Conservation (phyloP, 2,329 filamentous ascomycete species). For the Penicillium sp. region DNA sequence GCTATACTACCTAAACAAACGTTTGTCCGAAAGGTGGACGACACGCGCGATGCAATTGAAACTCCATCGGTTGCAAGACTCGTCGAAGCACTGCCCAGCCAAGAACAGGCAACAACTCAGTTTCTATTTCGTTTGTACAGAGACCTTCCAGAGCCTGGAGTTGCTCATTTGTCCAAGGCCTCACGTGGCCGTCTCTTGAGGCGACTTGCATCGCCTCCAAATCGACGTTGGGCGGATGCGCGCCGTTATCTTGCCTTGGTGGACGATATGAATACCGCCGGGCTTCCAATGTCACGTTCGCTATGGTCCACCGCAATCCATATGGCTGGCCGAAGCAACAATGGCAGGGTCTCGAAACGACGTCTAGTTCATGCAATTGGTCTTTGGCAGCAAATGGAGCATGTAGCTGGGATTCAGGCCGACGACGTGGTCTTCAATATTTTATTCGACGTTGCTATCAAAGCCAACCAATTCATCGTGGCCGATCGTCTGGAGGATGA, state of each 20-base stretch:
- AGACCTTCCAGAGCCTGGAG: slow-evolving; percentile 53
- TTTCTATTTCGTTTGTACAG: slow-evolving; percentile 56
- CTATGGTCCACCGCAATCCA: slow-evolving; percentile 87
- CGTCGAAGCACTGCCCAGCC: slow-evolving; percentile 45
- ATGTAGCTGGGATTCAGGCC: slow-evolving; percentile 61
- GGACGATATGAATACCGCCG: slow-evolving; percentile 76
- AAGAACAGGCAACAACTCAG: slow-evolving; percentile 45
- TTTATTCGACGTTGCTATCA: slow-evolving; percentile 83
- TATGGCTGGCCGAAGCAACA: slow-evolving; percentile 71
- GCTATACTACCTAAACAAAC: slow-evolving; percentile 30
- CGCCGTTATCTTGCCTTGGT: slow-evolving; percentile 76
- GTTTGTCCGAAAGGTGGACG: neutral
- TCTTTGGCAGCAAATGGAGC: slow-evolving; percentile 90
- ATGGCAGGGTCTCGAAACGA: slow-evolving; percentile 53
- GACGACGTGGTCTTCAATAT: slow-evolving; percentile 89
- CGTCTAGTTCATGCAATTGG: slow-evolving; percentile 70
- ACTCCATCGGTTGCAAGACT: slow-evolving; percentile 39
- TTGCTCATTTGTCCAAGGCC: slow-evolving; percentile 49
- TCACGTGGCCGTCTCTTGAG: slow-evolving; percentile 66
- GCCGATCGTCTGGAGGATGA: slow-evolving; percentile 84
- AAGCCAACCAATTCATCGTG: slow-evolving; percentile 77
- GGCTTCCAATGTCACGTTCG: slow-evolving; percentile 63
- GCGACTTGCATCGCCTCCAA: slow-evolving; percentile 60
- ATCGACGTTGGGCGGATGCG: slow-evolving; percentile 58
- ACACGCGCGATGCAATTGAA: slow-evolving; percentile 29